Evolutionary conservation across 2,329 filamentous ascomycete genomes (phyloP), one percentile per base, ranked within the genome.

Genomic region (Fragosphaeria purpurea): DNA sequence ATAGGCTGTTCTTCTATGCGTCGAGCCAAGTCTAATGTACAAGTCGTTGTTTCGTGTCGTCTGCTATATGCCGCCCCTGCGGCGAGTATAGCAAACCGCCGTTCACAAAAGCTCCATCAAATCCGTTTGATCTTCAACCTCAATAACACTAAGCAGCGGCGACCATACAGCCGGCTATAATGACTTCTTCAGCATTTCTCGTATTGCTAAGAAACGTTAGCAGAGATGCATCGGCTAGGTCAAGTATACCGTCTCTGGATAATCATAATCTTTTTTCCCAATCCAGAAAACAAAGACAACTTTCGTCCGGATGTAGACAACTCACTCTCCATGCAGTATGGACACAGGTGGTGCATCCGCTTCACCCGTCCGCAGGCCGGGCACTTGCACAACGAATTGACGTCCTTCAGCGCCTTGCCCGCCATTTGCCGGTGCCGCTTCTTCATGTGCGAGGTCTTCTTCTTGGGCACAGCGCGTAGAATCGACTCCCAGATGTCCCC

Each of bases 361-460:
- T 98, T 98, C 32, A 82, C 72, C 63, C 85, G 79, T 46, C 93
- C 94, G 61, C 93, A 98, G 11, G 83, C 87, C 0, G 91, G 86
- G 65, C 93, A 98, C 63, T 82, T 87, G 71, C 89, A 95, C 59
- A 98, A 70, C 49, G 80, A 79, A 56, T 85, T 93, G 52, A 95
- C 82, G 65, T 98, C 93, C 71, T 95, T 87, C 60, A 98, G 69
- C 43, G 83, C 91, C 72, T 98, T 98, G 62, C 93, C 93, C 31
- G 90, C 91, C 83, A 97, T 86, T 64, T 95, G 89, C 61, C 94
- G 82, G 64, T 89, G 84, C 60, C 93, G 80, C 76, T 89, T 95
- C 74, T 93, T 95, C 74, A 88, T 88, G 68, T 98, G 88, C 41
- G 91, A 96, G 37, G 89, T 94, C 79, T 97, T 98, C 74, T 95